Evolutionary conservation across 495 filamentous ascomycete species (phyloP).

Genomic region (Podospora bellae-mahoneyi): DNA sequence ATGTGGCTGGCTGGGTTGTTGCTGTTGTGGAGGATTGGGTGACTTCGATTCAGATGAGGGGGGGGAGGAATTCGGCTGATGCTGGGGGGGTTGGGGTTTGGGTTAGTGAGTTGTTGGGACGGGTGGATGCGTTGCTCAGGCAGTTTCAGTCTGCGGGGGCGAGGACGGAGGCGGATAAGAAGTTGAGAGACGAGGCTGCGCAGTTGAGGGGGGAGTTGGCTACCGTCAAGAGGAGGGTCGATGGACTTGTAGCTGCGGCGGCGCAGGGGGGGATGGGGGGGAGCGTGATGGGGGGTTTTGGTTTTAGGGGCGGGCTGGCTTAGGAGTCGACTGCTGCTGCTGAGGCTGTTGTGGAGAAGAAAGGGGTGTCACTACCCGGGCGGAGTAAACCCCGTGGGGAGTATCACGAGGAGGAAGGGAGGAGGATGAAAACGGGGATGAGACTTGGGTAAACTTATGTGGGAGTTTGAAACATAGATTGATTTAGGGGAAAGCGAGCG

Average conservation of each 20-base stretch:
- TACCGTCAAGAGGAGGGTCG: conserved; percentile 18
- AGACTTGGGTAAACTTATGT: neutral
- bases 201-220: neutral
- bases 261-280: conserved; percentile 14
- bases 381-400: neutral
- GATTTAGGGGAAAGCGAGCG: neutral
- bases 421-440: neutral
- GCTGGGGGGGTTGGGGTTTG: conserved; percentile 35
- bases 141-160: conserved; percentile 18
- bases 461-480: neutral
- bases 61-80: conserved; percentile 20
- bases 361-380: neutral
- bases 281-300: conserved; percentile 24
- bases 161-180: conserved; percentile 29
- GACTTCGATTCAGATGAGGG: conserved; percentile 39
- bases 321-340: neutral
- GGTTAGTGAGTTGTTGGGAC: conserved; percentile 42
- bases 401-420: neutral
- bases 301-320: conserved; percentile 16
- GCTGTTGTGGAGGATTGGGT: conserved; percentile 41
- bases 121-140: conserved; percentile 28
- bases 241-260: conserved; percentile 28
- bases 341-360: neutral
- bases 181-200: conserved; percentile 13
- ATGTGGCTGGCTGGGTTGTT: conserved; percentile 44